Conservation (phyloP, 2,329 filamentous ascomycete species). For the Chrysoporthe cubensis region DNA sequence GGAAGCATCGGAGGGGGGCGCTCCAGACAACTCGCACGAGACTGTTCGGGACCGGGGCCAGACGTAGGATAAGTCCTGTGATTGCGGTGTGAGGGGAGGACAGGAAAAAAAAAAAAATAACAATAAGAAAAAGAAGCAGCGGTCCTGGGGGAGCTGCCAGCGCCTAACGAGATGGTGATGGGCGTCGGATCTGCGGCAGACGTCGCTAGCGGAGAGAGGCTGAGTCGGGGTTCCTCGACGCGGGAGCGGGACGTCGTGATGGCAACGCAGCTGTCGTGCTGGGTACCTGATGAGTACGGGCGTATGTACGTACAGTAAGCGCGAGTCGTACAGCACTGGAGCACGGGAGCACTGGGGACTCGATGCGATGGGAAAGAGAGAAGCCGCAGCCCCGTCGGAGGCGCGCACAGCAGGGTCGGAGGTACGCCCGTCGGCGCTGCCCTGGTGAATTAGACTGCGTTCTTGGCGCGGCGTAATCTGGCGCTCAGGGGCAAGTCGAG, state of each 20-base stretch:
- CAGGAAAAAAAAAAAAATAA: background rate
- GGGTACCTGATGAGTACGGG: too few species aligned
- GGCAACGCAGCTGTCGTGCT: background rate
- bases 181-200: constrained; percentile 9
- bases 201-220: constrained; percentile 1
- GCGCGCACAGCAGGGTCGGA: background rate
- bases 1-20: background rate
- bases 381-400: background rate
- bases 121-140: too few species aligned
- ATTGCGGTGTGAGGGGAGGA: background rate
- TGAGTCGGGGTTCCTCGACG: background rate
- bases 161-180: constrained; percentile 25
- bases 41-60: background rate
- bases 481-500: constrained; percentile 9
- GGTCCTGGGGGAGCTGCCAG: too few species aligned
- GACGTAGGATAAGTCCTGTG: background rate
- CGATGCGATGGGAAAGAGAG: background rate
- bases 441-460: background rate
- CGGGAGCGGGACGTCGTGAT: background rate
- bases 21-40: background rate
- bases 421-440: background rate
- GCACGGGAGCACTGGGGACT: too few species aligned
- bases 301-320: too few species aligned
- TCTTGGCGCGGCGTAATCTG: constrained; percentile 11
- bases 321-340: too few species aligned